Evolutionary conservation across 2,329 filamentous ascomycete species (phyloP), one percentile per base, ranked within the genome.

Genomic region (Colletotrichum somersetense): DNA sequence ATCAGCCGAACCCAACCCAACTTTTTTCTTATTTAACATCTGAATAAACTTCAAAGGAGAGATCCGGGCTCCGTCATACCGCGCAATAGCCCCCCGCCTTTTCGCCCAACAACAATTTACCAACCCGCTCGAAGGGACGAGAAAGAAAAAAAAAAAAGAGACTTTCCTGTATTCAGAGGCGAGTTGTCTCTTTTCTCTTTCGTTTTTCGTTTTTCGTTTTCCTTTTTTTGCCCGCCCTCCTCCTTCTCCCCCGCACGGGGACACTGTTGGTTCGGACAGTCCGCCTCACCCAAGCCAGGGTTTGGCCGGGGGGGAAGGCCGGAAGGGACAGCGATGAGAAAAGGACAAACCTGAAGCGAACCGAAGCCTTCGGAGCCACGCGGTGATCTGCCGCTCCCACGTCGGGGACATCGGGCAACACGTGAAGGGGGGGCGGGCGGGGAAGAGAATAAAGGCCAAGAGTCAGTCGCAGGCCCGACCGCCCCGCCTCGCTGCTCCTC

Each of bases 241-340:
- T n/a, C 4, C 12, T 44, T 8, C 20, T 11, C 33, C 38, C 42
- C 35, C 35, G 61, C 61, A 62, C 59, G 59, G 59, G 46, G 33
- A 62, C 46, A 10, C 10, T 38, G 33, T 62, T 48, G 33, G 59
- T 50, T 61, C 33, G 44, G 59, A 4, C 33, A 40, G 61, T 69
- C 61, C 66, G 66, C 66, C 66, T 68, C 66, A 68, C 66, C 38
- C 61, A 62, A 62, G 30, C 61, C n/a, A 44, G 48, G 23, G 35
- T 26, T 35, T 35, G 23, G 30, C 46, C 11, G 55, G 35, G 35
- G 14, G 10, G n/a, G 33, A 10, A 46, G n/a, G n/a, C n/a, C 5
- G n/a, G 23, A 20, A 10, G n/a, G 46, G 46, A 48, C 46, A 23
- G 12, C 46, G 11, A 23, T 16, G n/a, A 23, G 46, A 23, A n/a